Evolutionary conservation across 345 rosid species (phyloP).

Genomic region (Laguncularia racemosa): DNA sequence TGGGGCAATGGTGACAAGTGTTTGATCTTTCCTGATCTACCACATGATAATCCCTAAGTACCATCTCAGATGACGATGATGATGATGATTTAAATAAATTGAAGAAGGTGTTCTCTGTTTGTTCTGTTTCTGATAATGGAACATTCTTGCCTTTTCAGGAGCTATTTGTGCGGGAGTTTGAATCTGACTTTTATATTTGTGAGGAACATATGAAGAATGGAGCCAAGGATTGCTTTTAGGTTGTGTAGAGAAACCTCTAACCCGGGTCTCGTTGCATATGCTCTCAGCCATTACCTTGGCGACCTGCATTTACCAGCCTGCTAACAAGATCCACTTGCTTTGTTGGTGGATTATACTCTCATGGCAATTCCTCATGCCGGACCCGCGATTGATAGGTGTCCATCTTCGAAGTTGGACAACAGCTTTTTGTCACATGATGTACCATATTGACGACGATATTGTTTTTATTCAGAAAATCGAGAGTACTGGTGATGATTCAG

Average conservation of each 20-base stretch:
- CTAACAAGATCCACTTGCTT: too few species aligned
- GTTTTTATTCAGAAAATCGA: too few species aligned
- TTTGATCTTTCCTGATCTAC: too few species aligned
- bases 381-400: background rate
- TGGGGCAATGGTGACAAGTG: too few species aligned
- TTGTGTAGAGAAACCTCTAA: background rate
- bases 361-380: background rate
- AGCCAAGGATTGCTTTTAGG: too few species aligned
- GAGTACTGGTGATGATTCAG: too few species aligned
- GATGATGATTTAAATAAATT: background rate
- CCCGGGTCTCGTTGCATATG: background rate
- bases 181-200: background rate
- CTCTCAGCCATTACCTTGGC: background rate
- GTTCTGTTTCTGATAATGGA: background rate
- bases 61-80: too few species aligned
- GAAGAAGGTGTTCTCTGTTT: background rate
- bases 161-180: conserved; percentile 18
- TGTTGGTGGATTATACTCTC: too few species aligned
- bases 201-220: too few species aligned
- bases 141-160: conserved; percentile 5
- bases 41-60: too few species aligned
- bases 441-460: background rate
- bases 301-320: background rate
- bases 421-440: background rate
- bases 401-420: background rate